Base-by-base conservation (phyloP, 1,284 basidiomycete species). In the Moesziomyces sp. region DNA sequence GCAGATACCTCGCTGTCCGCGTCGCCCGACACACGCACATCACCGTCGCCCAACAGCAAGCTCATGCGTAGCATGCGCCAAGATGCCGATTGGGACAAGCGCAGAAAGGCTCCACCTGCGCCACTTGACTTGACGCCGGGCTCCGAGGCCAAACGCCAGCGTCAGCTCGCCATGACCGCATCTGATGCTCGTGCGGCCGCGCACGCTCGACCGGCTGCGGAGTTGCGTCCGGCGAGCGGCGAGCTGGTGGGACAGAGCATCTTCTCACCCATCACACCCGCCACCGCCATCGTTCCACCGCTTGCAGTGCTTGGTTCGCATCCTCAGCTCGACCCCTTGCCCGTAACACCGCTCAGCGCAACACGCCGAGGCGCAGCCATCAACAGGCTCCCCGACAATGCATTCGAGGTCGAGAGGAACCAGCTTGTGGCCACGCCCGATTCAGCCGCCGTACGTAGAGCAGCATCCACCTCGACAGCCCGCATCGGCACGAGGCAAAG, bases 51-150 rank as follows among this genome's bases (percentile, higher is more conserved):
- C 3, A 56, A 52, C 58, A 56, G 58, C 58, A 69, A 58, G 23
- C 47, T 46, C 35, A 21, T 69, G 18, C 52, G 62, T 3, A 71
- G 77, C 52, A 78, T 78, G 77, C 44, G 58, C 24, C 63, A 63
- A 7, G 46, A 62, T 46, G 67, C 77, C 6, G 64, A 52, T 26
- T 78, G 74, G 74, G 57, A 69, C 8, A 72, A 69, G 45, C 54
- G 74, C n/a, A 74, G 52, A 24, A 65, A 76, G 45, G 61, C 65
- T 3, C 77, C 77, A 14, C 77, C 77, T 3, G 52, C 75, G 43
- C 70, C 77, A 5, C 61, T 78, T 40, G 44, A 57, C 42, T 40
- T 75, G 46, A 66, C 69, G 11, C 55, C 62, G 9, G 43, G 52
- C 13, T 58, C 66, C 16, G 59, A 69, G 46, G 59, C 59, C 5